Evolutionary conservation across 257 asterid genomes (phyloP), one percentile per base, ranked within the genome.

Genomic region (Galeopsis tetrahit): DNA sequence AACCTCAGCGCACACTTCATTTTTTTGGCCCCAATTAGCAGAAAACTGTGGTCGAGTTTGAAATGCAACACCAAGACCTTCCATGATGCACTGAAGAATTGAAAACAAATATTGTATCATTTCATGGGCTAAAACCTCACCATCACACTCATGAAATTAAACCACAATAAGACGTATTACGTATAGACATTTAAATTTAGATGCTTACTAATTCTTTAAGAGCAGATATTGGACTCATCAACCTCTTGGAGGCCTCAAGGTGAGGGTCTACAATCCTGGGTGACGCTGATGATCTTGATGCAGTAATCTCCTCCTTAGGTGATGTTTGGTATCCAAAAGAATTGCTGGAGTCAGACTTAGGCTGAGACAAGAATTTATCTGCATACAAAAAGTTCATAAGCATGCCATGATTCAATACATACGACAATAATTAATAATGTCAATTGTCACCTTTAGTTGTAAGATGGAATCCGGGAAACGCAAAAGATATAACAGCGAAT

Each of bases 1-100:
- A 68, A 91, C 99, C 99, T 88, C 87, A 28, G 95, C 92, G 43
- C 72, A 84, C 70, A 91, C 89, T 82, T 91, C 99, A n/a, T 78
- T 85, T 82, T 73, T 91, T 83, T 78, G 90, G 81, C 92, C 86
- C 34, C 90, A 84, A 79, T 80, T 85, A 72, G 79, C 85, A 10
- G 86, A 84, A 72, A 89, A 80, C 77, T 94, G 96, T 72, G 95
- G 96, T 77, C 83, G 96, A 53, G 88, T 83, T 84, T 85, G 93
- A 73, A 82, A 94, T 68, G 84, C 89, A 65, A 94, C 72, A 70
- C 77, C 74, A 66, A 88, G 86, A 70, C 98, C 98, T 82, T 94
- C 97, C 72, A 76, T 75, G 70, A 77, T 68, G 66, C 98, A 88
- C 99, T 94, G 82, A 33, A 78, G 5, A 62, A 72, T 81, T 68